phyloP scores from a whole-genome alignment of 108 stramenopile species.

The Nitzschia putrida region DNA sequence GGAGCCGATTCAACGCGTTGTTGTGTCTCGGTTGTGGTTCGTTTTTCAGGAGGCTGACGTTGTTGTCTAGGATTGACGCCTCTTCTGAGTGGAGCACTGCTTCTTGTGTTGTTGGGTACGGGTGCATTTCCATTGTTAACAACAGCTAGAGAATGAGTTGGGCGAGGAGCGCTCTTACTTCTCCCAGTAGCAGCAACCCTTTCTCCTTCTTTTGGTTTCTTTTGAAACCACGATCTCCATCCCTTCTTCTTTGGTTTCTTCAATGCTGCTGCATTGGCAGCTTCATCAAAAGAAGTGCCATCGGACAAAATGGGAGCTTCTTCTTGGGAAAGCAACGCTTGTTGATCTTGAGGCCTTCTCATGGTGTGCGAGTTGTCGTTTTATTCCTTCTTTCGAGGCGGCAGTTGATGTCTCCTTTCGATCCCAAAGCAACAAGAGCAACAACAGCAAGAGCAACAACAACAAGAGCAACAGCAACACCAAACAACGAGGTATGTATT shows the following conservation, averaged over 20 bases:
- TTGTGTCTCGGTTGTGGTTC: neutral
- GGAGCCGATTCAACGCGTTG: neutral
- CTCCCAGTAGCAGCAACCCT: neutral
- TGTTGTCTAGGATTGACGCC: neutral
- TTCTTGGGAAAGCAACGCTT: slow-evolving; percentile 7
- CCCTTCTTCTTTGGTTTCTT: neutral
- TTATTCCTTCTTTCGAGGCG: no score
- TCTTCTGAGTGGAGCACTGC: neutral
- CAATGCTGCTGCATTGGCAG: neutral
- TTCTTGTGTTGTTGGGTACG: neutral
- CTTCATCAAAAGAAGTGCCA: neutral
- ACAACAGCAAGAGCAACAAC: no score
- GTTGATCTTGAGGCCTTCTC: neutral
- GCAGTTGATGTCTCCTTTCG: no score
- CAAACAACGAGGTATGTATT: no score
- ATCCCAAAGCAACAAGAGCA: no score
- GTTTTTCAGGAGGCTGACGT: neutral
- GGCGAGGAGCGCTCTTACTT: slow-evolving; percentile 2
- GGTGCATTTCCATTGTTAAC: neutral
- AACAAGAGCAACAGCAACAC: no score
- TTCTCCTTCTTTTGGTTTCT: no score
- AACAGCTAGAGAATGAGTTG: neutral
- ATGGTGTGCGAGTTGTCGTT: no score
- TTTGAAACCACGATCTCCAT: slow-evolving; percentile 14
- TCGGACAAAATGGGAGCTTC: slow-evolving; percentile 16